Evolutionary conservation across 2,329 filamentous ascomycete species (phyloP), one percentile per base, ranked within the genome.

Genomic region (Thermomyces lanuginosus): DNA sequence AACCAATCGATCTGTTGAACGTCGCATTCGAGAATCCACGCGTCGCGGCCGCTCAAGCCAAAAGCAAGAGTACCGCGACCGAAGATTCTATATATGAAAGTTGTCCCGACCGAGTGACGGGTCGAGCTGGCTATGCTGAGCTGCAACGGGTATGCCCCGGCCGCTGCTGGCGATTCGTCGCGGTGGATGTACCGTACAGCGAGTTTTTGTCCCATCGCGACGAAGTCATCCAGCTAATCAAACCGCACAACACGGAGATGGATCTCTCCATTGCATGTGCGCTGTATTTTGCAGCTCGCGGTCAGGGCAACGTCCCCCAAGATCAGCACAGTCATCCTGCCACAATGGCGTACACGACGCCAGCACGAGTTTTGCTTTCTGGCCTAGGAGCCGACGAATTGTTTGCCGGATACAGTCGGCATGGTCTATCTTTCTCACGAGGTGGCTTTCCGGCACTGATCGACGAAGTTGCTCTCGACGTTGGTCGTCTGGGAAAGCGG

Each of bases 241-340:
- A 77, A 39, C 89, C 89, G 0, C 89, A 98, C 52, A 86, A 92
- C 39, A 98, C 89, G 0, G 89, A 98, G 53, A 98, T 98, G 89
- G 89, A 98, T 43, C 63, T 98, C 1, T 98, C 89, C 3, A 98
- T 98, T 41, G 78, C 80, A 0, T 76, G 69, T 40, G 89, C 89
- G 0, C 62, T 98, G n/a, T 95, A 93, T 51, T 98, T 98, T 56
- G 83, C 89, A 4, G 75, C 86, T 0, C 69, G 82, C 20, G 86
- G 83, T 1, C 49, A 57, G 26, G 81, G 76, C 0, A 37, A 49
- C 10, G 57, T 62, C 20, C 12, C 34, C 16, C 23, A 36, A 24
- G 55, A 55, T 29, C 44, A 37, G 8, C 31, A 39, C 17, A 32
- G 42, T 7, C 30, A 38, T 2, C 9, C 26, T 13, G 15, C 27